These are phyloP conservation scores for Hemisphaericaspora xylofermentans DNA, from an alignment of 1,139 yeast genomes.

Conservation along the genomic window DNA sequence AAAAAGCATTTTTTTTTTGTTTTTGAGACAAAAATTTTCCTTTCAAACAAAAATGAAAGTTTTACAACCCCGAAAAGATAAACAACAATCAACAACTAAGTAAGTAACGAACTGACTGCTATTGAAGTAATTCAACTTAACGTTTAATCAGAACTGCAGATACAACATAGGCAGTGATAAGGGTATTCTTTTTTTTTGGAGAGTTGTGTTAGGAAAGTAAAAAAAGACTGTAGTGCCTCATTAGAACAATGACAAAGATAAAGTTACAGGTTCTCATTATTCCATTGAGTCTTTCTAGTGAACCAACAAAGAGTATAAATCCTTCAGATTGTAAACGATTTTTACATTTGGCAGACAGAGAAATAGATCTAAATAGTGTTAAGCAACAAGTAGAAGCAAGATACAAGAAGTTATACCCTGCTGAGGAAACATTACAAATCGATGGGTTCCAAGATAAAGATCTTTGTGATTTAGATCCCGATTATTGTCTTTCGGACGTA, in stretches of 20 bases:
- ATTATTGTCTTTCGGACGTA: constrained; percentile 61
- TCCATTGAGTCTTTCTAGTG: constrained; percentile 24
- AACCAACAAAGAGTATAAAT: constrained; percentile 16
- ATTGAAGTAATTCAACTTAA: not conserved
- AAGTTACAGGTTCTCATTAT: constrained; percentile 42
- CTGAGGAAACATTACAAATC: constrained; percentile 51
- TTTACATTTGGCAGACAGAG: constrained; percentile 56
- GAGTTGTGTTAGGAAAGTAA: not conserved
- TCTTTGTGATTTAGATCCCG: constrained; percentile 76
- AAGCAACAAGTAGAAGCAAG: constrained; percentile 47
- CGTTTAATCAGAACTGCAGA: no score
- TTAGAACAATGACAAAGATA: constrained; percentile 25
- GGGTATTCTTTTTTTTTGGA: no score
- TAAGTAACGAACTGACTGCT: not conserved
- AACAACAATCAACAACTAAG: not conserved
- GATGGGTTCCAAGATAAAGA: constrained; percentile 61
- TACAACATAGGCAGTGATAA: no score
- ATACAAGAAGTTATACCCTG: constrained; percentile 62
- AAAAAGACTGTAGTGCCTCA: not conserved
- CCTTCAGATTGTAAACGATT: constrained; percentile 41
- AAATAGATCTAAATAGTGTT: constrained; percentile 43
- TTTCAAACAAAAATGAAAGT: not conserved
- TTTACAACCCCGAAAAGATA: not conserved
- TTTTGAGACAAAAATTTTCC: not conserved
- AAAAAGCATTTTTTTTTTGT: not conserved